A percentile compares a stretch with the other conserved stretches of the same genome.
phyloP scores from a whole-genome alignment of 257 asterid species.

The Ophiorrhiza pumila region DNA sequence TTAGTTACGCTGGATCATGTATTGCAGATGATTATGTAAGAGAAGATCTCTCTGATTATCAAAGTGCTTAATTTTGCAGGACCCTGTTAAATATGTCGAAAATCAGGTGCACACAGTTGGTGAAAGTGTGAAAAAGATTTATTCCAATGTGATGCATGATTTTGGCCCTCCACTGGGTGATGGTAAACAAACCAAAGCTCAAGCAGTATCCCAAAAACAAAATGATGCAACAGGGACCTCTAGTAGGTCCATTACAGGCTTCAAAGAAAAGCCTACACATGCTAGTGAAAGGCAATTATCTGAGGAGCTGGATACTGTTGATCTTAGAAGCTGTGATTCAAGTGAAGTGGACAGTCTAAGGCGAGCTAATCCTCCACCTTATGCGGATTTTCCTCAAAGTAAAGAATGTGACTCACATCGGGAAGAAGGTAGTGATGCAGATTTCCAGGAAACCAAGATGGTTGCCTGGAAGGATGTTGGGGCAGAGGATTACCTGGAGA shows the following conservation, averaged over 20 bases:
- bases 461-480: slow-evolving; percentile 18
- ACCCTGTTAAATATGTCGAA: slow-evolving; percentile 51
- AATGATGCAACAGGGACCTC: slow-evolving; percentile 12
- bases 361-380: slow-evolving; percentile 9
- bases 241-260: slow-evolving; percentile 11
- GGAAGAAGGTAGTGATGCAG: slow-evolving; percentile 22
- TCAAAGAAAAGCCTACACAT: slow-evolving; percentile 10
- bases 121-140: slow-evolving; percentile 46
- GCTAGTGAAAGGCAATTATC: slow-evolving; percentile 19
- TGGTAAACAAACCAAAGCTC: slow-evolving; percentile 15
- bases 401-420: slow-evolving; percentile 17
- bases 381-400: slow-evolving; percentile 21
- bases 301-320: slow-evolving; percentile 20
- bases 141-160: slow-evolving; percentile 52
- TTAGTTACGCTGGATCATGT: neutral
- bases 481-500: slow-evolving; percentile 14
- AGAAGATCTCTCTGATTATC: neutral
- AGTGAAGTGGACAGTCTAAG: slow-evolving; percentile 12
- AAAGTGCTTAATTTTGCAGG: slow-evolving; percentile 39
- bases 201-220: slow-evolving; percentile 17
- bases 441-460: slow-evolving; percentile 15
- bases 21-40: neutral
- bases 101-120: slow-evolving; percentile 63
- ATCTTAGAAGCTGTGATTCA: slow-evolving; percentile 7
- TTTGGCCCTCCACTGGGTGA: slow-evolving; percentile 33